Evolutionary conservation across 1,284 basidiomycete genomes (phyloP), one percentile per base, ranked within the genome.

Genomic region (Ceratorhiza oryzae-sativae): DNA sequence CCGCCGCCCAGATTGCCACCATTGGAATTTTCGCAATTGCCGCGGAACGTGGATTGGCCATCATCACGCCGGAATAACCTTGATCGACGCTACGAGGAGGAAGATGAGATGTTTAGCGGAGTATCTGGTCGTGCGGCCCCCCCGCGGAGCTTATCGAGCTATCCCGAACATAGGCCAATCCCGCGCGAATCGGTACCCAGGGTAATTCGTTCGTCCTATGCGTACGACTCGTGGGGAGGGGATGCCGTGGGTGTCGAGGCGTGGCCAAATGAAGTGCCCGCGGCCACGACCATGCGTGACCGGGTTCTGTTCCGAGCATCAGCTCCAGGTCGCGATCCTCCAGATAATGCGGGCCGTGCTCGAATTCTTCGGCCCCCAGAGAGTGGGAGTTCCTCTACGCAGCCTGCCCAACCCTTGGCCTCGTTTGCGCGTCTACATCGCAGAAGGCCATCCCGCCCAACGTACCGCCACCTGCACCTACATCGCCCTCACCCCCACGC

Each of bases 221-320:
- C 45, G 30, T 39, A 68, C 51, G 39, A 55, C 32, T 65, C 62
- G 30, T 56, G 63, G 63, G 12, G 63, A 65, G 15, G 23, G 9
- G 51, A 68, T 39, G n/a, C 32, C 45, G 36, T 42, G 36, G 51
- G 32, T 15, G 51, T 15, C 39, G 63, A 68, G 46, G 4, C 42
- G 23, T 56, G 63, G 63, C 18, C 63, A 41, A 68, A 68, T 45
- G 63, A 56, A 55, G 63, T 23, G n/a, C 2, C 63, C 49, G 39
- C 42, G 34, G 32, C 49, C 15, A 23, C 63, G 8, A 68, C 23
- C 63, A 39, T 55, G 51, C 63, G 63, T 23, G 63, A 68, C 27
- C 63, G 63, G 51, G 46, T 68, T 34, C 36, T 68, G n/a, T 68
- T 68, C 63, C 63, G 63, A 39, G 49, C 63, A 15, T 68, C 63